These are phyloP conservation scores for Entonaema liquescens DNA, from an alignment of 495 filamentous ascomycete genomes.

Conservation along the genomic window DNA sequence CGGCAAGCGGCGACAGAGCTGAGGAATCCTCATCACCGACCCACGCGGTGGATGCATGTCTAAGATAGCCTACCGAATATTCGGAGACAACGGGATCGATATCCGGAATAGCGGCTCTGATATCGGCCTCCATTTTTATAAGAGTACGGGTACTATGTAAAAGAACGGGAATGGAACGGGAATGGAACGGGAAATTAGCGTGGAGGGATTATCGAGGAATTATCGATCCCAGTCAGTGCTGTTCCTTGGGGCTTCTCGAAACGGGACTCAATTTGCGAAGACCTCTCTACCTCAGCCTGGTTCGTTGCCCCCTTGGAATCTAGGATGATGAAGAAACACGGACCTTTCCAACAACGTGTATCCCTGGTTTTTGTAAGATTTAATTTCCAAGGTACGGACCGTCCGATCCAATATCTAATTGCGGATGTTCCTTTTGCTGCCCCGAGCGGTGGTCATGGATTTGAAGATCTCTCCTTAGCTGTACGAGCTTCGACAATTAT, in stretches of 20 bases:
- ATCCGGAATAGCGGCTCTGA: slow-evolving; percentile 83
- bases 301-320: slow-evolving; percentile 25
- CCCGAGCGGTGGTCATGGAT: slow-evolving; percentile 2
- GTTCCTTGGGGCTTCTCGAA: slow-evolving; percentile 21
- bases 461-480: background rate
- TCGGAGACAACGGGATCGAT: slow-evolving; percentile 91
- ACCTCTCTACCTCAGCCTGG: slow-evolving; percentile 6
- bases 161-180: no score
- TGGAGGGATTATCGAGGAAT: slow-evolving; percentile 3
- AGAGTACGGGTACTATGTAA: background rate
- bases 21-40: slow-evolving; percentile 75
- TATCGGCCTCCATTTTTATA: slow-evolving; percentile 90
- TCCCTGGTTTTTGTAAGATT: slow-evolving; percentile 24
- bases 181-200: slow-evolving; percentile 1
- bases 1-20: slow-evolving; percentile 75
- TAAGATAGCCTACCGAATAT: slow-evolving; percentile 94
- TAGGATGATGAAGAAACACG: slow-evolving; percentile 5
- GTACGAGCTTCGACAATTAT: slow-evolving; percentile 3
- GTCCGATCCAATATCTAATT: slow-evolving; percentile 3
- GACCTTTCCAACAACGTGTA: slow-evolving; percentile 18
- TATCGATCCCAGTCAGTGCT: background rate
- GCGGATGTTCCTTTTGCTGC: slow-evolving; percentile 4
- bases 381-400: slow-evolving; percentile 28
- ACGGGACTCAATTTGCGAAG: slow-evolving; percentile 34
- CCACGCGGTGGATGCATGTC: slow-evolving; percentile 87